Percentiles rank a stretch among this genome's conserved stretches.
phyloP scores from a whole-genome alignment of 2,329 filamentous ascomycete species.

The Aspergillus floridensis region DNA sequence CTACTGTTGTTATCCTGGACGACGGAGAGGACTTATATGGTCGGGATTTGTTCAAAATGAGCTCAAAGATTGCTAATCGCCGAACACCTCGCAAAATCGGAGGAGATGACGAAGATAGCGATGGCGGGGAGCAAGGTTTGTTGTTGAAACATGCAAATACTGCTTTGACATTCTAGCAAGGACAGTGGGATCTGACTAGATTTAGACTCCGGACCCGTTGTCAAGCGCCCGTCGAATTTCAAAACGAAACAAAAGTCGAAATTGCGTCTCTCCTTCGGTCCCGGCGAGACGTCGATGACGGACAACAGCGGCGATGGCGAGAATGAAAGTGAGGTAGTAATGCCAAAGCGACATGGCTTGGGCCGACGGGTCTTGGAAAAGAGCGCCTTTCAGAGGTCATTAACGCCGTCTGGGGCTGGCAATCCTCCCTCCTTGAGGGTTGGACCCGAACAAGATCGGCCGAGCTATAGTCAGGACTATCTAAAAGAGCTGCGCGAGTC shows the following conservation, averaged over 20 bases:
- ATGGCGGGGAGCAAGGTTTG: conserved; percentile 43
- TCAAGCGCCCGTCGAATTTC: conserved; percentile 51
- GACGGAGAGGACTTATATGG: neutral
- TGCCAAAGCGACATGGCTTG: conserved; percentile 59
- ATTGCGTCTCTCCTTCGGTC: conserved; percentile 74
- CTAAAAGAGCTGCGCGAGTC: conserved; percentile 81
- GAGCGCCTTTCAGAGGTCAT: conserved; percentile 60
- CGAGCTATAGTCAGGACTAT: conserved; percentile 82
- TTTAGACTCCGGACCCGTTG: conserved; percentile 47
- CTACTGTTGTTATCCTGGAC: neutral
- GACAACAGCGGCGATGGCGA: conserved; percentile 57
- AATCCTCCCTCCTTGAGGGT: conserved; percentile 58
- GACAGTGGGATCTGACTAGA: conserved; percentile 22
- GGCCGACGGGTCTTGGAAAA: conserved; percentile 65
- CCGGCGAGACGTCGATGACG: conserved; percentile 54
- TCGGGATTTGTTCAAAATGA: conserved; percentile 45
- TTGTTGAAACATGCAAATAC: conserved; percentile 8
- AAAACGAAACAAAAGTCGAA: conserved; percentile 69
- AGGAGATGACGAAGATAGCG: conserved; percentile 60
- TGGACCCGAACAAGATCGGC: conserved; percentile 65
- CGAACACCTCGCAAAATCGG: conserved; percentile 76
- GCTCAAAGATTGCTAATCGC: conserved; percentile 54
- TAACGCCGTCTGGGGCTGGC: conserved; percentile 45
- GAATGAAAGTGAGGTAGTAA: conserved; percentile 54
- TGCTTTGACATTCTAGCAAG: neutral